Percentiles rank a stretch among this genome's conserved stretches.
These are phyloP conservation scores for Coleophoma cylindrospora DNA, from an alignment of 2,329 filamentous ascomycete species.

Conservation along the genomic window DNA sequence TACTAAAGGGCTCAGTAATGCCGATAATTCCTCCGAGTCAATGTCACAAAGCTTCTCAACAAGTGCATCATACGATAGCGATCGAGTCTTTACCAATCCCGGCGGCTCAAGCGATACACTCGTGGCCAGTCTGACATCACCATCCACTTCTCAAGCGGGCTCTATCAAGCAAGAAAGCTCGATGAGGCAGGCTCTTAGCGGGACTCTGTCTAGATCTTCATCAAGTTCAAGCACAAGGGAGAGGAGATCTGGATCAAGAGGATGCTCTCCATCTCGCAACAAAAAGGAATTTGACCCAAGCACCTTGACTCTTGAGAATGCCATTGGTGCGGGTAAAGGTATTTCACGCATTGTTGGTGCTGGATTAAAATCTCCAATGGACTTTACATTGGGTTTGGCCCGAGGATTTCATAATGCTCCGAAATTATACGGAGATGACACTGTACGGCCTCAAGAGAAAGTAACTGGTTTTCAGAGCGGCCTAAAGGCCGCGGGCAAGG, in stretches of 20 bases:
- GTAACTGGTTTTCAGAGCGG: conserved; percentile 75
- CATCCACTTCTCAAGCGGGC: not conserved
- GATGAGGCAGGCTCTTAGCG: conserved; percentile 24
- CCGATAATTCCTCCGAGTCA: conserved; percentile 12
- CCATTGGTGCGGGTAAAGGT: conserved; percentile 60
- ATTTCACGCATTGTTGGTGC: conserved; percentile 68
- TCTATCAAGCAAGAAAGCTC: conserved; percentile 13
- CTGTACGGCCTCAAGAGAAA: conserved; percentile 70
- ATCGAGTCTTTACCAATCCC: too few species aligned
- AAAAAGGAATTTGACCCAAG: conserved; percentile 26
- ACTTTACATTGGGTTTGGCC: conserved; percentile 76
- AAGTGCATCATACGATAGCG: too few species aligned
- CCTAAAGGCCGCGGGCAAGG: conserved; percentile 69
- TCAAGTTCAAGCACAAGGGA: conserved; percentile 14
- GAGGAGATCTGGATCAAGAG: conserved; percentile 8
- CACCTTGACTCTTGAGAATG: conserved; percentile 46
- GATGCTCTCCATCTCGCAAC: conserved; percentile 17
- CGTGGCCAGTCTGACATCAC: conserved; percentile 12
- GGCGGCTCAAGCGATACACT: conserved; percentile 6
- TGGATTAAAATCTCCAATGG: conserved; percentile 76
- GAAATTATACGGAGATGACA: conserved; percentile 78
- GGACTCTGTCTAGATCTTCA: conserved; percentile 18
- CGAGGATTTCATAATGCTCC: conserved; percentile 88
- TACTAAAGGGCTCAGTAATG: conserved; percentile 5
- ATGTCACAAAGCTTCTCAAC: conserved; percentile 14